These are phyloP conservation scores for Fusarium equiseti DNA, from an alignment of 2,329 filamentous ascomycete species.

Conservation along the genomic window DNA sequence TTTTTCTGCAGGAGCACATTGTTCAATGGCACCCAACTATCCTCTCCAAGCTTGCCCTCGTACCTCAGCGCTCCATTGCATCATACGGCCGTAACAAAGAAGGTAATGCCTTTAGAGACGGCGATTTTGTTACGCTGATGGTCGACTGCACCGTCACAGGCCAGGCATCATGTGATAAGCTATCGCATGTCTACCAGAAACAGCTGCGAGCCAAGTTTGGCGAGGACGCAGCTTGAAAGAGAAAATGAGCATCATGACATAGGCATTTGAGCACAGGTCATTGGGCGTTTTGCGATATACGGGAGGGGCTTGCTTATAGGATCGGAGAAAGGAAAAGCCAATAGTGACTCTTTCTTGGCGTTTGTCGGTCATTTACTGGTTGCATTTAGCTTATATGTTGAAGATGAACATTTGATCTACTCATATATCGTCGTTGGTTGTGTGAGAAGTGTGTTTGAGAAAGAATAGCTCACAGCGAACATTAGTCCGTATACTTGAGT, in stretches of 20 bases:
- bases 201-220: slow-evolving; percentile 60
- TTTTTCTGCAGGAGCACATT: slow-evolving; percentile 76
- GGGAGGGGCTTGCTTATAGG: slow-evolving; percentile 9
- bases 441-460: background rate
- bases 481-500: slow-evolving; percentile 10
- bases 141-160: slow-evolving; percentile 73
- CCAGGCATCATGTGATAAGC: slow-evolving; percentile 75
- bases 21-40: slow-evolving; percentile 98
- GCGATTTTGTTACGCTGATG: slow-evolving; percentile 87
- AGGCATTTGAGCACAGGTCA: slow-evolving; percentile 26
- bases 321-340: slow-evolving; percentile 19
- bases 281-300: slow-evolving; percentile 37
- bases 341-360: slow-evolving; percentile 27
- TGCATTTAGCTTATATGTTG: slow-evolving; percentile 20
- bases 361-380: slow-evolving; percentile 22
- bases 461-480: background rate
- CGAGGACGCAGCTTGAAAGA: slow-evolving; percentile 5
- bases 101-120: slow-evolving; percentile 79
- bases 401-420: slow-evolving; percentile 9
- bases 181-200: slow-evolving; percentile 68
- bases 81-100: slow-evolving; percentile 72
- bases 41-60: slow-evolving; percentile 85
- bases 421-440: background rate
- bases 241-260: slow-evolving; percentile 27
- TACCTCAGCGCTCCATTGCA: slow-evolving; percentile 89